Evolutionary conservation across 306 rosid species (phyloP).

Genomic region (Trifolium fragiferum): DNA sequence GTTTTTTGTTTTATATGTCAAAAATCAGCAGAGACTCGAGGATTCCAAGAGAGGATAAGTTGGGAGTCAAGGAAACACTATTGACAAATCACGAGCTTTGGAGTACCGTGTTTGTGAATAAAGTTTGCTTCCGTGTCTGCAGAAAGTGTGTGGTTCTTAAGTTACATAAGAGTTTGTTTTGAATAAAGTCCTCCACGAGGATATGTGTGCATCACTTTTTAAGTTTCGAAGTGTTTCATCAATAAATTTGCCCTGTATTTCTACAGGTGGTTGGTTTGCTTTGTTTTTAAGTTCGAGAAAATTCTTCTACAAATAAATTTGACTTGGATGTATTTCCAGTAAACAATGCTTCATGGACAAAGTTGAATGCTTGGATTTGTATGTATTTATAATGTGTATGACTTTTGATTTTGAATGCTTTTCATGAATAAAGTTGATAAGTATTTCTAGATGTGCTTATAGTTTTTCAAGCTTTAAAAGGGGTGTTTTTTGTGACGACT

Average conservation of each 20-base stretch:
- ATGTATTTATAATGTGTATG: background rate
- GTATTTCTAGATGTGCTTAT: too few species aligned
- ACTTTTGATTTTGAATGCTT: too few species aligned
- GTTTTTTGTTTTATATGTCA: background rate
- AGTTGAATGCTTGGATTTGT: background rate
- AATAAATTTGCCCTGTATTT: background rate
- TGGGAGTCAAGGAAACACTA: background rate
- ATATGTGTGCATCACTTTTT: background rate
- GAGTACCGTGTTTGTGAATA: background rate
- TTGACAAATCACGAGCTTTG: background rate
- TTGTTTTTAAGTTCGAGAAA: conserved; percentile 1
- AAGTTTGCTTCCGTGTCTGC: background rate
- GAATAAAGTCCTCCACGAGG: background rate
- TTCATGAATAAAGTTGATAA: too few species aligned
- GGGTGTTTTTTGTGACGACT: too few species aligned
- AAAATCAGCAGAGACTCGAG: background rate
- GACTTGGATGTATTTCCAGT: background rate
- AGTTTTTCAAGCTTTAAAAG: too few species aligned
- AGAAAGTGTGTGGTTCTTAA: background rate
- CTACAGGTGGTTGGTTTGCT: background rate
- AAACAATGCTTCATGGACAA: background rate
- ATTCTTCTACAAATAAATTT: background rate
- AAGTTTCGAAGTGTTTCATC: background rate
- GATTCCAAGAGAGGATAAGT: background rate
- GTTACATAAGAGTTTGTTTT: background rate